Evolutionary conservation across 805 yeast species (phyloP).

Genomic region (Candida vartiovaarae): DNA sequence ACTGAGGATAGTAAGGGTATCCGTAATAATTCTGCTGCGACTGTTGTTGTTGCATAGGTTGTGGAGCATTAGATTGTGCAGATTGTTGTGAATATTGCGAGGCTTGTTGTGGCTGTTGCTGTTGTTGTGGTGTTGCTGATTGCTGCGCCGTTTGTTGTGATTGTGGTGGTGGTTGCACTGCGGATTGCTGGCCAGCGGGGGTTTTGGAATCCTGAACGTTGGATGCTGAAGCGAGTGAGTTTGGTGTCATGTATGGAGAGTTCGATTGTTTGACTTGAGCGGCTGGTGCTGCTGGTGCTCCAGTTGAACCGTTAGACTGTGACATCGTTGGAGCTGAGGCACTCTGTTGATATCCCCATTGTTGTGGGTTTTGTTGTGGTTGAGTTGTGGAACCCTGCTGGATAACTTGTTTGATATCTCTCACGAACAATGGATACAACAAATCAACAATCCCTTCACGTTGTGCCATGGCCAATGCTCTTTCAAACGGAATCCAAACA

Average conservation of each 20-base stretch:
- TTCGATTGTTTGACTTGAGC: slow-evolving; percentile 5
- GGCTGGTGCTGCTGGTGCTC: neutral
- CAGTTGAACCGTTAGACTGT: slow-evolving; percentile 2
- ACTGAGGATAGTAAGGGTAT: slow-evolving; percentile 12
- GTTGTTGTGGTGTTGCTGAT: slow-evolving; percentile 2
- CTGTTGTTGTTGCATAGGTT: slow-evolving; percentile 1
- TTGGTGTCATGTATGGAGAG: slow-evolving; percentile 22
- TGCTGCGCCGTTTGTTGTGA: neutral
- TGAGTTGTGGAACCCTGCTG: slow-evolving; percentile 30
- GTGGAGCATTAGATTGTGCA: slow-evolving; percentile 5
- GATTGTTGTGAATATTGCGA: slow-evolving; percentile 2
- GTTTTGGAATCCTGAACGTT: too few relatives aligned
- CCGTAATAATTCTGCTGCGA: slow-evolving; percentile 12
- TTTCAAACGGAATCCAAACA: slow-evolving; percentile 83
- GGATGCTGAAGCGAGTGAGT: slow-evolving; percentile 11
- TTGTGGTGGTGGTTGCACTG: slow-evolving; percentile 2
- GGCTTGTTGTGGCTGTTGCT: slow-evolving; percentile 2
- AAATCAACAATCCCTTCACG: slow-evolving; percentile 66
- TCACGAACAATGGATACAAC: slow-evolving; percentile 62
- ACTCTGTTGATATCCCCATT: slow-evolving; percentile 9
- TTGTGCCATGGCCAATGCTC: slow-evolving; percentile 77
- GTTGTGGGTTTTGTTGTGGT: slow-evolving; percentile 20
- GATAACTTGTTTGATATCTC: slow-evolving; percentile 53
- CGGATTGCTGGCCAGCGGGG: slow-evolving; percentile 7
- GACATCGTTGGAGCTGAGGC: slow-evolving; percentile 4